phyloP scores from a whole-genome alignment of 2,329 filamentous ascomycete species.

The Lachnellula hyalina region DNA sequence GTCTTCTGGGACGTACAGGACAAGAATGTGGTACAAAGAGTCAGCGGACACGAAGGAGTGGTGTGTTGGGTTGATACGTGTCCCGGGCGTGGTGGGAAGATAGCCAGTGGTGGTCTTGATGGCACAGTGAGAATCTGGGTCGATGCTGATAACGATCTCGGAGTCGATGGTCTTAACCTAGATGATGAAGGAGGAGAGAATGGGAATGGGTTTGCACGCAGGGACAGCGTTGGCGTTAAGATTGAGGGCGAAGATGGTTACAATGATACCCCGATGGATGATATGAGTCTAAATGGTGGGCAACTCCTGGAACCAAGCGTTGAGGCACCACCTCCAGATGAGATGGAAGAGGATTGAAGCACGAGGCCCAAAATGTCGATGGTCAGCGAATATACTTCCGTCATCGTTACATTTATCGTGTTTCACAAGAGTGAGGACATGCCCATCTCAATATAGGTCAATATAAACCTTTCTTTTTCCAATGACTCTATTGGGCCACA shows the following conservation, averaged over 20 bases:
- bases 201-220: constrained; percentile 6
- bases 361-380: not conserved
- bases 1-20: constrained; percentile 86
- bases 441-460: not conserved
- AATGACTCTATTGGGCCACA: too few relatives aligned
- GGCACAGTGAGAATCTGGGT: constrained; percentile 58
- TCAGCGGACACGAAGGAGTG: constrained; percentile 50
- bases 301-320: constrained; percentile 1
- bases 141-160: constrained; percentile 32
- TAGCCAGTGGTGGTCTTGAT: constrained; percentile 60
- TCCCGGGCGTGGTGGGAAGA: constrained; percentile 40
- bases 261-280: constrained; percentile 25
- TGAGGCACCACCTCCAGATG: constrained; percentile 7
- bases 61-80: constrained; percentile 65
- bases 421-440: not conserved
- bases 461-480: not conserved
- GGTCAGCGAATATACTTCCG: not conserved
- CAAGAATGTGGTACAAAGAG: constrained; percentile 74
- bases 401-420: not conserved
- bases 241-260: constrained; percentile 13
- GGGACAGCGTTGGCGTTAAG: constrained; percentile 11
- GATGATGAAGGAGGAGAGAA: constrained; percentile 7
- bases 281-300: constrained; percentile 12
- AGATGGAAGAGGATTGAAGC: constrained; percentile 17
- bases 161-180: constrained; percentile 14